Base-by-base conservation (phyloP, 306 rosid species). In the Prunus fruticosa region DNA sequence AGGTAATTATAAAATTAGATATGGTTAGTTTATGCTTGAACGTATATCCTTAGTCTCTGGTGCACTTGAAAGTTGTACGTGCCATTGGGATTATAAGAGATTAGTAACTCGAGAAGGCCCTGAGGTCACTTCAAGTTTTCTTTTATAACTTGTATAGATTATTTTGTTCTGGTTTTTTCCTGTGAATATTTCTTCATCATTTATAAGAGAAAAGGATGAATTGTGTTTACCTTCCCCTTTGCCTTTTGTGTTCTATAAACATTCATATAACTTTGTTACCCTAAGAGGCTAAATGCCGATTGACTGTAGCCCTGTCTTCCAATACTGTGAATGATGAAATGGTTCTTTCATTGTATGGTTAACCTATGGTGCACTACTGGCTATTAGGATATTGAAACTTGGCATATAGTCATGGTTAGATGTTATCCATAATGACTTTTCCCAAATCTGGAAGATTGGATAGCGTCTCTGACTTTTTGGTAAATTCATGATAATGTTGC, bases 1-100 rank as follows among this genome's bases (percentile, higher is more conserved):
- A 73, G 80, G 82, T 74, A 68, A 62, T 61, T 13, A n/a, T n/a
- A 15, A 20, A 43, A 9, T 20, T 20, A 3, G 30, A 43, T 76
- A 34, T 34, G 38, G 52, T 64, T 64, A 8, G 34, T 46, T 34
- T 75, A 8, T 18, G 9, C 61, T 49, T 11, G 60, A 27, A 58
- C 43, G 25, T 23, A 34, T 58, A 41, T 41, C 20, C 10, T 0
- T 0, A 3, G 19, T 46, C 7, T 22, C 9, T 6, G 32, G 51
- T 68, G 27, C 54, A 2, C 16, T 68, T 54, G 63, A 67, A 67
- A 38, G 63, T 51, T 9, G 28, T 32, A 69, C 12, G n/a, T 32
- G 38, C 38, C 38, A 32, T 32, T 32, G 7, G 38, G 41, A 34
- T 34, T 12, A 45, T 67, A 5, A 43, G 34, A 4, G 22, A 67